Percentiles rank a stretch among this genome's conserved stretches.
These are phyloP conservation scores for Kondoa malvinella DNA, from an alignment of 768 basidiomycete genomes.

Conservation along the genomic window DNA sequence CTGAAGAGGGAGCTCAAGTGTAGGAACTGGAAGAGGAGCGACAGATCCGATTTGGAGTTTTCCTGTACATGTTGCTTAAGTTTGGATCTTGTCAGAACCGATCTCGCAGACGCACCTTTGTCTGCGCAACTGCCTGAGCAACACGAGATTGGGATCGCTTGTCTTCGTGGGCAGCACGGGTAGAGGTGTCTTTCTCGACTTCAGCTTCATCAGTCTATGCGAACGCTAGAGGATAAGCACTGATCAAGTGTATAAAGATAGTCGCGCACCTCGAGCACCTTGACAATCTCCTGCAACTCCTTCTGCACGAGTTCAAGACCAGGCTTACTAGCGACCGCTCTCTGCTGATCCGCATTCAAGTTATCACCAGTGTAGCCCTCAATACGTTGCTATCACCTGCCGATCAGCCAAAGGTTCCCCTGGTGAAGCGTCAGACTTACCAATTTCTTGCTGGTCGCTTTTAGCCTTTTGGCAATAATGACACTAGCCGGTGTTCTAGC, in stretches of 20 bases:
- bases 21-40: conserved; percentile 27
- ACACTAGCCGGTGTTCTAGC: conserved; percentile 21
- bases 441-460: conserved; percentile 26
- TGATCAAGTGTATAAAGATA: neutral
- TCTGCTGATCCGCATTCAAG: conserved; percentile 28
- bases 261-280: conserved; percentile 25
- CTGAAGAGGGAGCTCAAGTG: conserved; percentile 25
- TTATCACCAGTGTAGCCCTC: conserved; percentile 22
- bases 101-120: conserved; percentile 18
- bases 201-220: conserved; percentile 23
- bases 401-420: neutral
- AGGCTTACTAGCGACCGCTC: conserved; percentile 23
- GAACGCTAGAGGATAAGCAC: too few species aligned
- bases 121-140: conserved; percentile 19
- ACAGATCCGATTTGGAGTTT: conserved; percentile 18
- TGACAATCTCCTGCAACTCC: conserved; percentile 26
- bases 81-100: neutral
- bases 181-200: conserved; percentile 19
- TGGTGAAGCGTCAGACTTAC: conserved; percentile 12
- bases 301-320: conserved; percentile 22
- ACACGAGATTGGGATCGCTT: conserved; percentile 21
- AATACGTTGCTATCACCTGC: conserved; percentile 23
- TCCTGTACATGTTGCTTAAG: conserved; percentile 5
- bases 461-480: conserved; percentile 23
- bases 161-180: conserved; percentile 14